Evolutionary conservation across 805 yeast species (phyloP).

Genomic region (Peterozyma toletana): DNA sequence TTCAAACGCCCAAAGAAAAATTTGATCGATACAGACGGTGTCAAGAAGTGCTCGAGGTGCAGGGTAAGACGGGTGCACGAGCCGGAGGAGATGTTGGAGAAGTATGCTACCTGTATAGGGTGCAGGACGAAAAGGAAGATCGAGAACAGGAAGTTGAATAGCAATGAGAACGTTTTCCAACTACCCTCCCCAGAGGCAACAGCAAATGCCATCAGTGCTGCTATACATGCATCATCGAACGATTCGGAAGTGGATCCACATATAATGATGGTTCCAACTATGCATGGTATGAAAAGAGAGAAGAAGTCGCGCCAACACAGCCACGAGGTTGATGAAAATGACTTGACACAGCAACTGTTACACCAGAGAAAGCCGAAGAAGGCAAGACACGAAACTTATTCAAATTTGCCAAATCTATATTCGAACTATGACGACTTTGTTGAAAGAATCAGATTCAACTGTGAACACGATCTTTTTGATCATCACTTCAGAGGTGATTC

Average conservation of each 20-base stretch:
- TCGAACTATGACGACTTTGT: constrained; percentile 26
- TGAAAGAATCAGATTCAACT: constrained; percentile 25
- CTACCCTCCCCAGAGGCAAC: constrained; percentile 8
- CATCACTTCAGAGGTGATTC: constrained; percentile 26
- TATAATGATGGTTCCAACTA: not conserved
- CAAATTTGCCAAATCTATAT: constrained; percentile 25
- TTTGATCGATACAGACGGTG: constrained; percentile 9
- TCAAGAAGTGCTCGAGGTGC: constrained; percentile 36
- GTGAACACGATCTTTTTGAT: constrained; percentile 25
- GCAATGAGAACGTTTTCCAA: constrained; percentile 8
- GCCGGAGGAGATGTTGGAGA: constrained; percentile 21
- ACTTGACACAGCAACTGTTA: not conserved
- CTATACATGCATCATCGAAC: constrained; percentile 5
- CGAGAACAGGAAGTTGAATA: constrained; percentile 10
- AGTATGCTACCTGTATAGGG: constrained; percentile 32
- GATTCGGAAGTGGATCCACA: constrained; percentile 1
- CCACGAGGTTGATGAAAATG: not conserved
- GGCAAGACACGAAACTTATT: constrained; percentile 19
- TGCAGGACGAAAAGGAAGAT: constrained; percentile 34
- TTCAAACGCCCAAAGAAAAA: not conserved
- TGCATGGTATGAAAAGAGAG: not conserved
- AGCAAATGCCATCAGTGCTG: constrained; percentile 6
- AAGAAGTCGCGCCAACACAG: not conserved
- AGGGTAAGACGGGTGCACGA: constrained; percentile 30
- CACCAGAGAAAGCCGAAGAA: constrained; percentile 7